These are phyloP conservation scores for Scedosporium apiospermum DNA, from an alignment of 2,329 filamentous ascomycete genomes.

Conservation along the genomic window DNA sequence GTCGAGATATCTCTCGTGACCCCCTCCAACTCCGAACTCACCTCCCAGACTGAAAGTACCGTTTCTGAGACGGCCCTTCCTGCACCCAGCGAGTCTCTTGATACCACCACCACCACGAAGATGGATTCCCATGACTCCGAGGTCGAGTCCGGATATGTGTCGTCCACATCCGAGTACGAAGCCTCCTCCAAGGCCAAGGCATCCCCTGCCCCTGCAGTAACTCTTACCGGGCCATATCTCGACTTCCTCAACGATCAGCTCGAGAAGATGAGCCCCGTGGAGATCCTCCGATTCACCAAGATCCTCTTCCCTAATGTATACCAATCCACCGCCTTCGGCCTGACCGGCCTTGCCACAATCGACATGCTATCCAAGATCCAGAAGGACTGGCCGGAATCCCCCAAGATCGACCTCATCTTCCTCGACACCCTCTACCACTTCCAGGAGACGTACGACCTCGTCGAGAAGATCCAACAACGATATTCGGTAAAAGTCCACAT, in stretches of 20 bases:
- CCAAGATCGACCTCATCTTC: slow-evolving; percentile 61
- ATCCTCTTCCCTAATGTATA: slow-evolving; percentile 82
- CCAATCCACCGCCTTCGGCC: slow-evolving; percentile 75
- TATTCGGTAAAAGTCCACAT: slow-evolving; percentile 82
- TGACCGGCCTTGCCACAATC: slow-evolving; percentile 72
- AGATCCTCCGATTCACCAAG: slow-evolving; percentile 87
- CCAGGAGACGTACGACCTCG: slow-evolving; percentile 62
- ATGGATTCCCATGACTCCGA: slow-evolving; percentile 27
- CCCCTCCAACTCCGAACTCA: not conserved
- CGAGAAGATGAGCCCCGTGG: slow-evolving; percentile 78
- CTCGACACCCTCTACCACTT: slow-evolving; percentile 81
- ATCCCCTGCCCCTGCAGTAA: slow-evolving; percentile 50
- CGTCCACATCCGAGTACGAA: slow-evolving; percentile 31
- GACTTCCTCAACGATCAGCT: slow-evolving; percentile 86
- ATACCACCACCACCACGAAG: slow-evolving; percentile 24
- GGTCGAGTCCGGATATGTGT: slow-evolving; percentile 78
- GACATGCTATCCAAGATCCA: slow-evolving; percentile 77
- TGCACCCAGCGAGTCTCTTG: slow-evolving; percentile 8
- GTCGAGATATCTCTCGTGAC: not conserved
- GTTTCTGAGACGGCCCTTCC: slow-evolving; percentile 1
- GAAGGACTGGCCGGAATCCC: slow-evolving; percentile 49
- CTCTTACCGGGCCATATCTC: slow-evolving; percentile 80
- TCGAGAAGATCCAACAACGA: slow-evolving; percentile 62
- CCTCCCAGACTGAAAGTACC: not conserved
- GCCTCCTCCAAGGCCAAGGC: slow-evolving; percentile 16